A percentile compares a stretch with the other conserved stretches of the same genome.
Evolutionary conservation across 2,329 filamentous ascomycete species (phyloP).

Genomic region (Cercospora sp.): DNA sequence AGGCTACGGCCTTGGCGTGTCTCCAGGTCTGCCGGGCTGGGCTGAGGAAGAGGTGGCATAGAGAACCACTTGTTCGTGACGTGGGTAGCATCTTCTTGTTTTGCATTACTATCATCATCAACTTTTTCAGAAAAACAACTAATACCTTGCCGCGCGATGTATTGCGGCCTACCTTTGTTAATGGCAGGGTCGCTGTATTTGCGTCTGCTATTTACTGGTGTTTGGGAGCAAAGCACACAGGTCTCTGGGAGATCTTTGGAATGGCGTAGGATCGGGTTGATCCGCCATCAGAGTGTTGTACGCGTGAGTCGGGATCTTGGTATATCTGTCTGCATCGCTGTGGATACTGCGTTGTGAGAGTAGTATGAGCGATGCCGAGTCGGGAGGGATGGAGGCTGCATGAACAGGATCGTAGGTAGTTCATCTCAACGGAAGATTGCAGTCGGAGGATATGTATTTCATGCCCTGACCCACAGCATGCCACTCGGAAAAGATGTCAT

Average conservation of each 20-base stretch:
- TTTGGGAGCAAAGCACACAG: background rate
- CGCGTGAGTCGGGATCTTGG: background rate
- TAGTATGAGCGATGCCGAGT: slow-evolving; percentile 5
- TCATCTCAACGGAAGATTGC: background rate
- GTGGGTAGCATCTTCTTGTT: slow-evolving; percentile 14
- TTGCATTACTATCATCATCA: slow-evolving; percentile 22
- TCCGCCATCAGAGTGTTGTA: background rate
- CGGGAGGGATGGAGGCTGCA: background rate
- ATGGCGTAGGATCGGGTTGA: background rate
- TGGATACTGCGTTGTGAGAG: slow-evolving; percentile 1
- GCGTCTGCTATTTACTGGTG: background rate
- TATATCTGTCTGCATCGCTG: background rate
- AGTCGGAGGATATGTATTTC: background rate
- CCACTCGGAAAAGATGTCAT: background rate
- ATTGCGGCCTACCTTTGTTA: background rate
- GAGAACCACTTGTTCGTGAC: background rate
- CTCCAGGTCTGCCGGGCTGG: slow-evolving; percentile 62
- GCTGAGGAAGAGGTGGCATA: slow-evolving; percentile 60
- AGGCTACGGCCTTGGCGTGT: slow-evolving; percentile 59
- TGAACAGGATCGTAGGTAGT: background rate
- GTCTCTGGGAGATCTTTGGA: background rate
- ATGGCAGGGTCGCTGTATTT: background rate
- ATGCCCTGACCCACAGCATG: background rate
- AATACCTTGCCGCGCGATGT: background rate
- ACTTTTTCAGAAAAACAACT: background rate